These are phyloP conservation scores for Ustilago hordei DNA, from an alignment of 1,284 basidiomycete species.

Conservation along the genomic window DNA sequence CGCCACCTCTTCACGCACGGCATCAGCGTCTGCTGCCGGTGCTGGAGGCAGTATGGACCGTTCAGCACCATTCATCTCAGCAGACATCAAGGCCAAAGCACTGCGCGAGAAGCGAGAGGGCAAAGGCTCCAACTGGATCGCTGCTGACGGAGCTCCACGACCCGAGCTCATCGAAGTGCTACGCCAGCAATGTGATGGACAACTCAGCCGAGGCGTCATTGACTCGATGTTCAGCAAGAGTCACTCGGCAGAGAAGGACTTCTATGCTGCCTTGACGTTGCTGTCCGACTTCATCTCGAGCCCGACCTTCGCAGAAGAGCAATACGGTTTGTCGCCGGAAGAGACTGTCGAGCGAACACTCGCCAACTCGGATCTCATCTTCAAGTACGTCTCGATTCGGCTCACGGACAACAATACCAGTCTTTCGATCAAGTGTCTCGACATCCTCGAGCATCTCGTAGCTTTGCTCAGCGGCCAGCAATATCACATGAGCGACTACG, in stretches of 20 bases:
- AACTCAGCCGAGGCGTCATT: constrained; percentile 82
- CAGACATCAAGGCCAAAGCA: constrained; percentile 80
- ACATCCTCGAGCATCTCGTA: constrained; percentile 84
- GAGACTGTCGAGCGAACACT: constrained; percentile 79
- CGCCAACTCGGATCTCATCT: constrained; percentile 88
- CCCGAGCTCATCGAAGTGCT: constrained; percentile 89
- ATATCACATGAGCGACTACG: constrained; percentile 86
- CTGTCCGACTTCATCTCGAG: constrained; percentile 81
- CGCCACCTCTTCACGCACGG: constrained; percentile 28
- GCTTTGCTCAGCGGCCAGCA: constrained; percentile 78
- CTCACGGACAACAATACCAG: constrained; percentile 94
- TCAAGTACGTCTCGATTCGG: constrained; percentile 94
- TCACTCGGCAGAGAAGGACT: constrained; percentile 94
- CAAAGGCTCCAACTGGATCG: constrained; percentile 72
- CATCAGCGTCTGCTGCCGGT: constrained; percentile 27
- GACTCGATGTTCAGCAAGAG: constrained; percentile 86
- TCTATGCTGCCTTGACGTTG: constrained; percentile 80
- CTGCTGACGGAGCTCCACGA: constrained; percentile 82
- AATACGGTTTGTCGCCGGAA: constrained; percentile 74
- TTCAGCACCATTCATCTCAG: constrained; percentile 76
- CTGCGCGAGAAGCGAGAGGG: constrained; percentile 81
- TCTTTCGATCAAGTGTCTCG: constrained; percentile 87
- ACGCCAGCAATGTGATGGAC: constrained; percentile 89
- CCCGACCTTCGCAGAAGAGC: constrained; percentile 75
- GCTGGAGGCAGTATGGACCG: constrained; percentile 32